phyloP scores from a whole-genome alignment of 2,329 filamentous ascomycete genomes.

The Coniochaeta ligniaria region DNA sequence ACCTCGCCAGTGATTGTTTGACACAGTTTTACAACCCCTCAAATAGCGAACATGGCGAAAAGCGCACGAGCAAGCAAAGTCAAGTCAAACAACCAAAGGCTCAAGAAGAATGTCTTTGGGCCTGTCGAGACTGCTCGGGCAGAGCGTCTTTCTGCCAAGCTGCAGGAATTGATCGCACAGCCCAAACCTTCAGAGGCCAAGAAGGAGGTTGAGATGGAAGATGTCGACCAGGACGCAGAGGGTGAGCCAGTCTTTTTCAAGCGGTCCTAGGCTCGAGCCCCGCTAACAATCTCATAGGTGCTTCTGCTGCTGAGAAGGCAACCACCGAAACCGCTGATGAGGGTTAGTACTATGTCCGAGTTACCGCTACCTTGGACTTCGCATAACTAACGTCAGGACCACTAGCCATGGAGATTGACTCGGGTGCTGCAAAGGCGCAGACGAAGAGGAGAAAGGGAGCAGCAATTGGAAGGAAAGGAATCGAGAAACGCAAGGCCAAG shows the following conservation, averaged over 20 bases:
- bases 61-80: slow-evolving; percentile 69
- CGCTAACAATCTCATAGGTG: slow-evolving; percentile 14
- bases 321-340: slow-evolving; percentile 11
- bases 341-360: slow-evolving; percentile 9
- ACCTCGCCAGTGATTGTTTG: not conserved
- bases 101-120: slow-evolving; percentile 77
- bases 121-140: slow-evolving; percentile 73
- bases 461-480: slow-evolving; percentile 38
- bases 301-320: slow-evolving; percentile 13
- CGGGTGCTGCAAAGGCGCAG: slow-evolving; percentile 13
- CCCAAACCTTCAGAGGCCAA: slow-evolving; percentile 57
- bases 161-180: slow-evolving; percentile 72
- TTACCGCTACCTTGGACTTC: not conserved
- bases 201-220: slow-evolving; percentile 30
- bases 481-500: slow-evolving; percentile 50
- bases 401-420: slow-evolving; percentile 52
- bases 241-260: slow-evolving; percentile 6
- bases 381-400: slow-evolving; percentile 1
- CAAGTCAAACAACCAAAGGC: slow-evolving; percentile 76
- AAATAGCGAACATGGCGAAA: slow-evolving; percentile 66
- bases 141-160: slow-evolving; percentile 77
- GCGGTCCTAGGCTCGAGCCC: not conserved
- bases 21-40: not conserved
- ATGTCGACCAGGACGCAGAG: slow-evolving; percentile 41
- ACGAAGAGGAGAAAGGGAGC: slow-evolving; percentile 27